Base-by-base conservation (phyloP, 495 filamentous ascomycete genomes). In the Penicillium odoratum region DNA sequence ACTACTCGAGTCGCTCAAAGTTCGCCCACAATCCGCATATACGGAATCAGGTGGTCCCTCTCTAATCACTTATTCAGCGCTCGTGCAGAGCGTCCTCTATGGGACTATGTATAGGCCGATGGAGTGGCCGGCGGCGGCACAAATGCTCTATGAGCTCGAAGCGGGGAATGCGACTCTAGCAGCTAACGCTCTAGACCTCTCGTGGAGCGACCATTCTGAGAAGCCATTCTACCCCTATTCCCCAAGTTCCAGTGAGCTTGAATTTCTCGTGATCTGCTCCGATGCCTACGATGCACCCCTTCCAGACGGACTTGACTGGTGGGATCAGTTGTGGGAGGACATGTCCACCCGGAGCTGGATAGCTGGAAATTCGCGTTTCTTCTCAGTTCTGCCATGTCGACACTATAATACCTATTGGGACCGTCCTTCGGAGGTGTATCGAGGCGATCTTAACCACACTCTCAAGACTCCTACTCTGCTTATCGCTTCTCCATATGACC, bases 261-360 rank as follows among this genome's bases (percentile, higher is more conserved):
- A 55, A 0, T 5, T 30, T 13, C 54, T 64, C 36, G 58, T 64
- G 11, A 61, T 64, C 47, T 64, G 62, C 44, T 28, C 62, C 28
- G 62, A 64, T 50, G 46, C 58, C 15, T 56, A 61, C 25, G 62
- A 64, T 44, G 62, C 62, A 4, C 58, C 62, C 7, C 31, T 55
- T 5, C 58, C 62, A 13, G 53, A 63, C 18, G 58, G 62, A 18
- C 62, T 64, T 7, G 33, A 45, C 4, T 64, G 62, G 62, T 64
- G 58, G 62, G 51, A 48, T 45, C 16, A 44, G 0, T 31, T 64
- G 42, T 64, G 58, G 62, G 18, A 5, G 2, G 53, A 51, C 34
- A 64, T 64, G 62, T 44, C 62, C 13, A n/a, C 25, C 26, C 45
- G 55, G 16, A 64, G 62, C 47, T 64, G 62, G 62, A 53, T 64